phyloP scores from a whole-genome alignment of 1,139 yeast species.

The Suhomyces maxii region DNA sequence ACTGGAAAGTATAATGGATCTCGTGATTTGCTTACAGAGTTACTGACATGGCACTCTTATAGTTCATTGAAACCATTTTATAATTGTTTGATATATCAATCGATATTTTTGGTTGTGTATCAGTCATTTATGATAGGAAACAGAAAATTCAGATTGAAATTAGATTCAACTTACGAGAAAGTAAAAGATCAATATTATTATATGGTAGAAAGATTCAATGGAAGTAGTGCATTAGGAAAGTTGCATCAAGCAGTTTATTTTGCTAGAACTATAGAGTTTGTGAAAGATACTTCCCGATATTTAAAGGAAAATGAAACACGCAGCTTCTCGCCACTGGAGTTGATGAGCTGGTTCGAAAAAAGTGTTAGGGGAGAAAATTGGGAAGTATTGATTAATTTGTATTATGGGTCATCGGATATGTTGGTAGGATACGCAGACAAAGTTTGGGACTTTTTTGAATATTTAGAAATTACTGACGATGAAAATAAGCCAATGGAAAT shows the following conservation, averaged over 20 bases:
- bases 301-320: background rate
- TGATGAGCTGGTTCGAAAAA: slow-evolving; percentile 1
- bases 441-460: slow-evolving; percentile 30
- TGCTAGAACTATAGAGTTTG: background rate
- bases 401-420: slow-evolving; percentile 34
- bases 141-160: slow-evolving; percentile 5
- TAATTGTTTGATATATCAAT: slow-evolving; percentile 24
- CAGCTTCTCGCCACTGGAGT: background rate
- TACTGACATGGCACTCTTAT: slow-evolving; percentile 14
- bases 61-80: slow-evolving; percentile 21
- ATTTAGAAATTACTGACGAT: slow-evolving; percentile 16
- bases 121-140: slow-evolving; percentile 13
- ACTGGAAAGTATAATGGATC: slow-evolving; percentile 12
- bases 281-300: slow-evolving; percentile 1
- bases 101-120: slow-evolving; percentile 25
- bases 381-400: slow-evolving; percentile 22
- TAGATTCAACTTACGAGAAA: slow-evolving; percentile 9
- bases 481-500: slow-evolving; percentile 15
- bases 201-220: slow-evolving; percentile 5
- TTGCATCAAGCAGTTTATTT: background rate
- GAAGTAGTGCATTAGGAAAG: slow-evolving; percentile 1
- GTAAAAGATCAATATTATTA: slow-evolving; percentile 3
- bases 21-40: slow-evolving; percentile 11
- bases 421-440: slow-evolving; percentile 27
- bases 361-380: slow-evolving; percentile 8